These are phyloP conservation scores for Coccinonectria pachysandricola DNA, from an alignment of 2,329 filamentous ascomycete species.

Conservation along the genomic window DNA sequence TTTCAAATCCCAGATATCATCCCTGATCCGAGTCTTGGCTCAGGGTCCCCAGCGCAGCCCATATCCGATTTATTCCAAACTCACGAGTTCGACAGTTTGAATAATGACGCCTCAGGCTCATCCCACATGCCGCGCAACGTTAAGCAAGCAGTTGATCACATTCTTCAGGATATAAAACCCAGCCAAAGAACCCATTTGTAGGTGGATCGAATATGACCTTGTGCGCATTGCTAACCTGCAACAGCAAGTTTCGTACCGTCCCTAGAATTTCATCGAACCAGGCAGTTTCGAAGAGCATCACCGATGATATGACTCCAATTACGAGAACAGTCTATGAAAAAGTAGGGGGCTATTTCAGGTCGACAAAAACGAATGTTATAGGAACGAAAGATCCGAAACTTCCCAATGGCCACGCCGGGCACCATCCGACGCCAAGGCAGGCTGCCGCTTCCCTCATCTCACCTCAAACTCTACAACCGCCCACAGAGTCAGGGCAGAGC, in stretches of 20 bases:
- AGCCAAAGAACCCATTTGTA: slow-evolving; percentile 63
- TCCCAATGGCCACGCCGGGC: slow-evolving; percentile 27
- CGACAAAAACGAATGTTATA: slow-evolving; percentile 23
- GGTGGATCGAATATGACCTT: slow-evolving; percentile 12
- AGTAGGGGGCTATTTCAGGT: slow-evolving; percentile 30
- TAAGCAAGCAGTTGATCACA: slow-evolving; percentile 61
- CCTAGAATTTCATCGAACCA: slow-evolving; percentile 14
- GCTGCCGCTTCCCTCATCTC: slow-evolving; percentile 12
- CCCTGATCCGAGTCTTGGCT: slow-evolving; percentile 51
- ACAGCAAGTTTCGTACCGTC: slow-evolving; percentile 41
- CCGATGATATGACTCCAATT: slow-evolving; percentile 39
- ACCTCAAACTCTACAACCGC: slow-evolving; percentile 8
- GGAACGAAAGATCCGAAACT: slow-evolving; percentile 16
- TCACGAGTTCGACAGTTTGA: slow-evolving; percentile 55
- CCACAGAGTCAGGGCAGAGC: slow-evolving; percentile 10
- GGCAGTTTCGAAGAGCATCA: slow-evolving; percentile 19
- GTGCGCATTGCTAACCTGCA: slow-evolving; percentile 16
- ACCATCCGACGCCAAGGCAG: slow-evolving; percentile 11
- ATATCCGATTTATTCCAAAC: slow-evolving; percentile 41
- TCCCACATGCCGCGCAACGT: slow-evolving; percentile 53
- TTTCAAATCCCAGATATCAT: slow-evolving; percentile 59
- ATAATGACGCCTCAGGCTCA: slow-evolving; percentile 54
- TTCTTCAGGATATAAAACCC: slow-evolving; percentile 63
- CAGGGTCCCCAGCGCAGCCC: slow-evolving; percentile 40
- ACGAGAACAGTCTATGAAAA: slow-evolving; percentile 30